Evolutionary conservation across 2,329 filamentous ascomycete species (phyloP).

Genomic region (Diaporthe citri): DNA sequence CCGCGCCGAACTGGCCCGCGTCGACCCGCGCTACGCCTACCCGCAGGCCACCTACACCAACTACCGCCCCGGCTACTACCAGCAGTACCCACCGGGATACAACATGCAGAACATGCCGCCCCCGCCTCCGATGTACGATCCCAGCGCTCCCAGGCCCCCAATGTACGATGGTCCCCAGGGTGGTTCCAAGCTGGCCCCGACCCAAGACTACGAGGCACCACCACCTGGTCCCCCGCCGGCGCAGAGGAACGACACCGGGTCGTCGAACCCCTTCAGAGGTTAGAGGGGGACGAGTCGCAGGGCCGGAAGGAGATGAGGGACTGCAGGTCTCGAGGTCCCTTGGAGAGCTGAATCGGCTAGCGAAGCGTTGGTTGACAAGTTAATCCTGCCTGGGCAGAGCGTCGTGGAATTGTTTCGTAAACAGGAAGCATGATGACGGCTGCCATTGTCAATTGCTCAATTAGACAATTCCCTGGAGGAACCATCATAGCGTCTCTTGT

Average conservation of each 20-base stretch:
- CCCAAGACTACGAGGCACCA: constrained; percentile 51
- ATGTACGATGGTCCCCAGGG: constrained; percentile 66
- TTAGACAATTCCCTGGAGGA: constrained; percentile 37
- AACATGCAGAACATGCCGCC: constrained; percentile 68
- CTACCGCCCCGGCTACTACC: constrained; percentile 48
- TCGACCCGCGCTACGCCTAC: constrained; percentile 64
- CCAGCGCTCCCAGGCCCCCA: constrained; percentile 63
- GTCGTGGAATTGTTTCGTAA: background rate
- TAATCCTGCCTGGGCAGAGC: background rate
- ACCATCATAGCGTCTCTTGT: constrained; percentile 31
- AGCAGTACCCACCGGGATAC: constrained; percentile 49
- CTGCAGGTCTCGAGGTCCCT: background rate
- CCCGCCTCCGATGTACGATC: constrained; percentile 70
- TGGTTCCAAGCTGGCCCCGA: constrained; percentile 66
- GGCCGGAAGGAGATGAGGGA: constrained; percentile 37
- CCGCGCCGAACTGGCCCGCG: constrained; percentile 57
- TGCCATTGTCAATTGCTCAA: constrained; percentile 1
- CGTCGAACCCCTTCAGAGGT: constrained; percentile 41
- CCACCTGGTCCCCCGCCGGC: constrained; percentile 15
- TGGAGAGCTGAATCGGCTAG: background rate
- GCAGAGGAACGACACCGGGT: constrained; percentile 43
- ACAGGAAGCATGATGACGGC: background rate
- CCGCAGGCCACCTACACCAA: constrained; percentile 55
- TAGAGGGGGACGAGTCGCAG: constrained; percentile 39
- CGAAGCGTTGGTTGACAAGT: background rate